Evolutionary conservation across 306 rosid species (phyloP).

Genomic region (Leucaena leucocephala): DNA sequence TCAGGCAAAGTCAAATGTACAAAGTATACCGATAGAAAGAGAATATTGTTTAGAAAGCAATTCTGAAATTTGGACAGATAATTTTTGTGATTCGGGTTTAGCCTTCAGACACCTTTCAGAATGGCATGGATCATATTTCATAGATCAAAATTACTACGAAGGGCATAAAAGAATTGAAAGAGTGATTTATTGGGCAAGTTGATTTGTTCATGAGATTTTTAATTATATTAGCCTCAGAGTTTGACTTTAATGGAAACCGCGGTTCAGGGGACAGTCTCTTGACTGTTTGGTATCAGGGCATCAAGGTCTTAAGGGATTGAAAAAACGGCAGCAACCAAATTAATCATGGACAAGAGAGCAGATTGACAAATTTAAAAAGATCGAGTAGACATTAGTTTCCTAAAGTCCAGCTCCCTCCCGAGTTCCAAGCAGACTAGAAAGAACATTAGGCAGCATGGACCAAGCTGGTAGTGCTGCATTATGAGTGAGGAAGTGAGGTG

Average conservation of each 20-base stretch:
- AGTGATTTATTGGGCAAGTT: not conserved
- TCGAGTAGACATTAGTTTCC: not conserved
- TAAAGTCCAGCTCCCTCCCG: not conserved
- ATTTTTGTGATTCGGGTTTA: not conserved
- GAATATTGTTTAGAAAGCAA: not conserved
- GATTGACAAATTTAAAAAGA: slow-evolving; percentile 14
- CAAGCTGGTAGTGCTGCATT: slow-evolving; percentile 7
- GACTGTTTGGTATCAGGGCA: slow-evolving; percentile 21
- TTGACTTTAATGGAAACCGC: slow-evolving; percentile 1
- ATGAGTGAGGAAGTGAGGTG: not conserved
- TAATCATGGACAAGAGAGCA: slow-evolving; percentile 18
- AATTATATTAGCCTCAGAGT: not conserved
- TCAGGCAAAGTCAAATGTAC: not conserved
- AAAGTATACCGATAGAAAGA: not conserved
- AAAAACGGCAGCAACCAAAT: slow-evolving; percentile 17
- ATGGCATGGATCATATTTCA: not conserved
- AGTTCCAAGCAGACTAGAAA: not conserved
- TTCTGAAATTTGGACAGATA: not conserved
- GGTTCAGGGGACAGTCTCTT: not conserved
- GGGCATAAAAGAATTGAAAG: not conserved
- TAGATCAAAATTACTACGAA: not conserved
- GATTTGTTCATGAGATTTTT: not conserved
- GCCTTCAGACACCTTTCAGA: not conserved
- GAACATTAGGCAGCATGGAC: not conserved
- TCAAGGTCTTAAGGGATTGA: slow-evolving; percentile 23